A percentile compares a stretch with the other conserved stretches of the same genome.
These are phyloP conservation scores for Colletotrichum phormii DNA, from an alignment of 2,329 filamentous ascomycete genomes.

Conservation along the genomic window DNA sequence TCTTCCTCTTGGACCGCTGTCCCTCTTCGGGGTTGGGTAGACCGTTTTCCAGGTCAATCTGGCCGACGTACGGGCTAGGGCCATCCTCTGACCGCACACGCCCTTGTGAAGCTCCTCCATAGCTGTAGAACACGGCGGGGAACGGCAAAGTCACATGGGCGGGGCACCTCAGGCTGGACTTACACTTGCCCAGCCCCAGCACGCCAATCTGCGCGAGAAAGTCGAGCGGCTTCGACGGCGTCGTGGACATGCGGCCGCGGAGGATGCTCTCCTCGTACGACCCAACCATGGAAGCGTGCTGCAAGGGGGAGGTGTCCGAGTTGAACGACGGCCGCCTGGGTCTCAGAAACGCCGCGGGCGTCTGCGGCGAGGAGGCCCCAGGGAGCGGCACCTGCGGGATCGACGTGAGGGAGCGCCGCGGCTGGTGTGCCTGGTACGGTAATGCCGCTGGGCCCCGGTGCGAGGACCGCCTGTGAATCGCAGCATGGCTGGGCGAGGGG, in stretches of 20 bases:
- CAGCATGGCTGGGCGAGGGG: conserved; percentile 49
- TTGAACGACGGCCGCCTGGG: conserved; percentile 77
- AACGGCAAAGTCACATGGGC: conserved; percentile 92
- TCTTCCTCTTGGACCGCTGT: conserved; percentile 59
- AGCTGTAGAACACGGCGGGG: conserved; percentile 96
- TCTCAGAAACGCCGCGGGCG: conserved; percentile 60
- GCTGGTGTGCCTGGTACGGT: conserved; percentile 83
- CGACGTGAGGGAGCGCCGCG: conserved; percentile 78
- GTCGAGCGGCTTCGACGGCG: conserved; percentile 89
- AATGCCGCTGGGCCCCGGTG: conserved; percentile 69
- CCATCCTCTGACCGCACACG: conserved; percentile 80
- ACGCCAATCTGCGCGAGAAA: conserved; percentile 97
- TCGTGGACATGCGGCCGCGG: conserved; percentile 95
- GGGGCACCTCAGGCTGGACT: conserved; percentile 84
- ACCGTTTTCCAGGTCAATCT: conserved; percentile 89
- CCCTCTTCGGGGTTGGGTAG: conserved; percentile 67
- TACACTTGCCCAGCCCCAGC: conserved; percentile 89
- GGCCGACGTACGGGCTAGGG: conserved; percentile 94
- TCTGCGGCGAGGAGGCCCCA: conserved; percentile 58
- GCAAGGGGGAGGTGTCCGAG: conserved; percentile 80
- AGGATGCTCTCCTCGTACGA: conserved; percentile 98
- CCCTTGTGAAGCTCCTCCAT: conserved; percentile 75
- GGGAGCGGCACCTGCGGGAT: conserved; percentile 58
- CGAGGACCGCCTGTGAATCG: conserved; percentile 40
- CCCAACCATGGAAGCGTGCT: conserved; percentile 95